Percentiles rank a stretch among this genome's conserved stretches.
phyloP scores from a whole-genome alignment of 139 green algal genomes.

The Spirogloea muscicola region DNA sequence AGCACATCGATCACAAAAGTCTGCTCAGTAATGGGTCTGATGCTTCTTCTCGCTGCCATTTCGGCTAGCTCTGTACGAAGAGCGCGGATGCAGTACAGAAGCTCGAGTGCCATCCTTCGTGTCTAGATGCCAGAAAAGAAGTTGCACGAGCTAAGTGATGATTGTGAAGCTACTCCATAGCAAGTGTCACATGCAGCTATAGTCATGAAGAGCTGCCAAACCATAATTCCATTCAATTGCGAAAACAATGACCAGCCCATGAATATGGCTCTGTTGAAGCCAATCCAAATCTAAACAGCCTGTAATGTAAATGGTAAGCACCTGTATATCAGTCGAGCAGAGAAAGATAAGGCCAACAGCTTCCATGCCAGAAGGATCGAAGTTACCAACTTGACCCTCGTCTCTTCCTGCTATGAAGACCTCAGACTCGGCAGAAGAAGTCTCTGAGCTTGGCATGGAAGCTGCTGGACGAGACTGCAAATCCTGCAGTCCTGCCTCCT shows the following conservation, averaged over 20 bases:
- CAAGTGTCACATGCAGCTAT: no score
- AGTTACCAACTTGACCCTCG: neutral
- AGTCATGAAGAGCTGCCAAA: no score
- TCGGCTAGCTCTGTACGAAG: conserved; percentile 36
- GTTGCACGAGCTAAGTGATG: no score
- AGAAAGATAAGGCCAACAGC: conserved; percentile 57
- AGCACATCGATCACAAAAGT: conserved; percentile 70
- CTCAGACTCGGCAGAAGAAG: neutral
- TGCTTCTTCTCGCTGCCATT: neutral
- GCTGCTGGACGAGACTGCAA: neutral
- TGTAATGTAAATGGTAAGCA: no score
- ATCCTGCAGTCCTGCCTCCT: no score
- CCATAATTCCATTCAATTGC: no score
- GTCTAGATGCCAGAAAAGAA: conserved; percentile 49
- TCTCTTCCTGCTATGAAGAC: no score
- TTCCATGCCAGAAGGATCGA: conserved; percentile 66
- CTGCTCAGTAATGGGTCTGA: neutral
- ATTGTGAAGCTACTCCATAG: no score
- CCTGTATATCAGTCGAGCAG: conserved; percentile 50
- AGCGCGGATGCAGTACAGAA: conserved; percentile 45
- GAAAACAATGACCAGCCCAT: no score
- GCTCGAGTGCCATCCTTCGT: conserved; percentile 35
- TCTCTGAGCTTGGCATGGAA: neutral
- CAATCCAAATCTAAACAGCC: no score
- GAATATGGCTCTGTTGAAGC: no score